Evolutionary conservation across 78 protist genomes (phyloP), one percentile per base, ranked within the genome.

Genomic region (Dictyostelium intermedium): DNA sequence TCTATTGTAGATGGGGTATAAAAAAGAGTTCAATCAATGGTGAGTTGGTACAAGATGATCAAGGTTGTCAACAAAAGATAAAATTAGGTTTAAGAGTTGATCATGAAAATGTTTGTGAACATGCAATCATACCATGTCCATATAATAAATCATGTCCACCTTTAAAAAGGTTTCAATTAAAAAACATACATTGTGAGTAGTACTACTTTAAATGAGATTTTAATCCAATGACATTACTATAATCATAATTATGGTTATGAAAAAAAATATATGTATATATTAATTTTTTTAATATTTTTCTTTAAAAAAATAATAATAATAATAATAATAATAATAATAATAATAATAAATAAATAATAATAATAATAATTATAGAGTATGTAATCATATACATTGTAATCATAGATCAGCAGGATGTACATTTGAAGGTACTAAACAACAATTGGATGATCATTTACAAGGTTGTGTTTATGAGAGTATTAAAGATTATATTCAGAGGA

Each of bases 391-490:
- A 56, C 82, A 84, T 70, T 92, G 96, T 73, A 83, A 83, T n/a
- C 92, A 92, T 82, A 43, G 74, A 53, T 41, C 91, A 14, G 92
- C 91, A 35, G 96, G 96, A 27, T 92, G 96, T 80, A 82, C 56
- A 27, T 92, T 92, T 53, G 92, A 92, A 80, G 96, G 96, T 10
- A 56, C 86, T 16, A 92, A 92, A 69, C 20, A 14, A 47, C 93
- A 92, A 56, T 25, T 92, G 11, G 96, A 92, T 13, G 92, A 79
- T 35, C 96, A 92, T 80, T 9, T 92, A 7, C 41, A 45, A 47
- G 83, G 73, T 10, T 92, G 96, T 69, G 87, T 39, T 20, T 92
- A 92, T 56, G 96, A 92, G 18, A 73, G 91, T 53, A 82, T 92
- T 5, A 92, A 92, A 39, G 91, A 84, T 39, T 92, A 85, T 53